A percentile compares a stretch with the other conserved stretches of the same genome.
These are phyloP conservation scores for Tylopilus plumbeoviolaceoides DNA, from an alignment of 768 basidiomycete genomes.

Conservation along the genomic window DNA sequence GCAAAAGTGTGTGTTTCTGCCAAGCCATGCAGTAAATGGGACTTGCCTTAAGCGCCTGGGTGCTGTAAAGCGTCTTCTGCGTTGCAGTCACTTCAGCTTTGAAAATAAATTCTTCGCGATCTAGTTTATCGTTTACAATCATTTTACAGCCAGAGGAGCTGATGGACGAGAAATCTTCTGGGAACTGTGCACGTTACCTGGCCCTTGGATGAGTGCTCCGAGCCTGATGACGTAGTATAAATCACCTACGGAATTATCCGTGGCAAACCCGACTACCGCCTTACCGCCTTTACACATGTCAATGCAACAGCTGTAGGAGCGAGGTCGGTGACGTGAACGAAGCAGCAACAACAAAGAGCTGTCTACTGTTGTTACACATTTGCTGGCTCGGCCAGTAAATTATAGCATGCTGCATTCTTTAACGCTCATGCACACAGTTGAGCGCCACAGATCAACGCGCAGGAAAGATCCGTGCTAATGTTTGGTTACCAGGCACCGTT, in stretches of 20 bases:
- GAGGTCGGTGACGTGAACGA: background rate
- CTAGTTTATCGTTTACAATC: background rate
- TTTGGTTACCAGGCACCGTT: no score
- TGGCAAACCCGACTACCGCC: background rate
- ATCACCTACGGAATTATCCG: background rate
- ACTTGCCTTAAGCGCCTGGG: background rate
- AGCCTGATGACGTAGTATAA: background rate
- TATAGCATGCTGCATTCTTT: background rate
- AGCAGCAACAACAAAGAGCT: no score
- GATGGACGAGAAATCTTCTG: background rate
- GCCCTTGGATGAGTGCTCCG: background rate
- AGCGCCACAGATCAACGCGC: background rate
- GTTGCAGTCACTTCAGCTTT: background rate
- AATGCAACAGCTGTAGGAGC: background rate
- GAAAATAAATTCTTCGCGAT: background rate
- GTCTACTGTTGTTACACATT: background rate
- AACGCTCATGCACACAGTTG: background rate
- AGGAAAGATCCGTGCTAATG: background rate
- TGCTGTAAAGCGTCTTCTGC: background rate
- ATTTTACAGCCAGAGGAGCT: background rate
- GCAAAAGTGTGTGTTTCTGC: background rate
- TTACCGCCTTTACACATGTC: background rate
- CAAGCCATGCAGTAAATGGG: background rate
- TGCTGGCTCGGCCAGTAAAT: no score
- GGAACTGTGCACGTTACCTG: background rate